Conservation (phyloP, 768 basidiomycete species). For the Mycena alexandri region DNA sequence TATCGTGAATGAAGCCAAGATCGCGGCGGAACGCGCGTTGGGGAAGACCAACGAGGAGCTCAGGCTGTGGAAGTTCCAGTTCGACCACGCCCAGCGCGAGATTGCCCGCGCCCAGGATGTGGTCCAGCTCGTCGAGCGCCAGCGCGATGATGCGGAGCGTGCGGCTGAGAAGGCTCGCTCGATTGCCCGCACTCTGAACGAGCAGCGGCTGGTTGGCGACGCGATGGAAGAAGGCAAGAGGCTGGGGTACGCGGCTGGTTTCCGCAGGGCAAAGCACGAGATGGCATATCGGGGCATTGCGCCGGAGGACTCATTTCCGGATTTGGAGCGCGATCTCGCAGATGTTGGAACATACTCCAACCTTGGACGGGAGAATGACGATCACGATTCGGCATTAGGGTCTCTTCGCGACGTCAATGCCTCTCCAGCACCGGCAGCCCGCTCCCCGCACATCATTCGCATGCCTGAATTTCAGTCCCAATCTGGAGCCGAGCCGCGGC, state of each 20-base stretch:
- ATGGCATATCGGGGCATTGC: constrained; percentile 16
- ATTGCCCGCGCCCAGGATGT: constrained; percentile 56
- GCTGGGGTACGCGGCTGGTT: constrained; percentile 56
- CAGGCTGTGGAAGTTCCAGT: constrained; percentile 56
- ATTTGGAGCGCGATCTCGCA: constrained; percentile 28
- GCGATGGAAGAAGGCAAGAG: constrained; percentile 58
- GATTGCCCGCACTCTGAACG: constrained; percentile 53
- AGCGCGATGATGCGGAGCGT: constrained; percentile 57
- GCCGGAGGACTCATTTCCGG: constrained; percentile 4
- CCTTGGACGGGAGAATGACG: constrained; percentile 3
- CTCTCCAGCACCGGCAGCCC: constrained; percentile 13
- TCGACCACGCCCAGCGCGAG: constrained; percentile 57
- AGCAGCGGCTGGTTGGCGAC: constrained; percentile 51
- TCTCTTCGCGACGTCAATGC: constrained; percentile 9
- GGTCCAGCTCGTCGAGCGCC: constrained; percentile 51
- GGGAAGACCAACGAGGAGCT: constrained; percentile 50
- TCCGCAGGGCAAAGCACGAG: constrained; percentile 43
- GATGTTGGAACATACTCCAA: constrained; percentile 4
- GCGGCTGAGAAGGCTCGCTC: constrained; percentile 54
- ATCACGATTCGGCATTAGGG: not conserved
- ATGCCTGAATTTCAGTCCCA: constrained; percentile 13
- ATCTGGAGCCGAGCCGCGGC: not conserved
- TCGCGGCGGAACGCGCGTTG: constrained; percentile 42
- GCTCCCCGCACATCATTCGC: constrained; percentile 14
- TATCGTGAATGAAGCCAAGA: constrained; percentile 41